These are phyloP conservation scores for Synchytrium microbalum DNA, from an alignment of 371 early-diverging fungal species.

Conservation along the genomic window DNA sequence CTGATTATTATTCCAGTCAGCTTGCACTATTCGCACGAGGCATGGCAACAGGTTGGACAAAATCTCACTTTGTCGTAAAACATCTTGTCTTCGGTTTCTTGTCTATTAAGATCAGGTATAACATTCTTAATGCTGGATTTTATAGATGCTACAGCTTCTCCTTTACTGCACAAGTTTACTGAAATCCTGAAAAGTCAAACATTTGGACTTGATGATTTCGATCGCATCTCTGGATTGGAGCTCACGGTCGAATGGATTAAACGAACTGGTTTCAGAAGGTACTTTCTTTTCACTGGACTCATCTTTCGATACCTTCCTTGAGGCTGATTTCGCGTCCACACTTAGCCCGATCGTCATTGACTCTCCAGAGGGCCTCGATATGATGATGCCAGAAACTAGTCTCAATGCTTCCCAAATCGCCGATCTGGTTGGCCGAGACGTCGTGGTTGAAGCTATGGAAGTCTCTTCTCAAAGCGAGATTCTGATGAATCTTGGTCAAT, in stretches of 20 bases:
- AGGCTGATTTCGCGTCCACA: too few species aligned
- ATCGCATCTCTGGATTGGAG: neutral
- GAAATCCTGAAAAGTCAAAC: neutral
- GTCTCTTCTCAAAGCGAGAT: slow-evolving; percentile 75
- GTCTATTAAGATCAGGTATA: too few species aligned
- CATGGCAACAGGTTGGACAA: too few species aligned
- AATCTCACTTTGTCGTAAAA: too few species aligned
- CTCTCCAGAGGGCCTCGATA: slow-evolving; percentile 55
- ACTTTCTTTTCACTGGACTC: too few species aligned
- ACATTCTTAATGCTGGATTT: too few species aligned
- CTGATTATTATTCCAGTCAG: too few species aligned
- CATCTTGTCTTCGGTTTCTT: too few species aligned
- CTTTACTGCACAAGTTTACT: neutral
- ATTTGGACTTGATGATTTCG: neutral
- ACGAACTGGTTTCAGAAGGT: neutral
- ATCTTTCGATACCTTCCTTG: too few species aligned
- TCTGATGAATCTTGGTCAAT: slow-evolving; percentile 65
- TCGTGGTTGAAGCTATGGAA: slow-evolving; percentile 68
- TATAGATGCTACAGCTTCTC: too few species aligned
- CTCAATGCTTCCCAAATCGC: slow-evolving; percentile 66
- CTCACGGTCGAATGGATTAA: neutral
- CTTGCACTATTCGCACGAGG: too few species aligned
- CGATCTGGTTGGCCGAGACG: slow-evolving; percentile 51
- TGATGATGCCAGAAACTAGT: slow-evolving; percentile 62
- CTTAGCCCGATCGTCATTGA: neutral